Evolutionary conservation across 225 moss, liverwort and hornwort species (phyloP).

Genomic region (Pleurozium schreberi): DNA sequence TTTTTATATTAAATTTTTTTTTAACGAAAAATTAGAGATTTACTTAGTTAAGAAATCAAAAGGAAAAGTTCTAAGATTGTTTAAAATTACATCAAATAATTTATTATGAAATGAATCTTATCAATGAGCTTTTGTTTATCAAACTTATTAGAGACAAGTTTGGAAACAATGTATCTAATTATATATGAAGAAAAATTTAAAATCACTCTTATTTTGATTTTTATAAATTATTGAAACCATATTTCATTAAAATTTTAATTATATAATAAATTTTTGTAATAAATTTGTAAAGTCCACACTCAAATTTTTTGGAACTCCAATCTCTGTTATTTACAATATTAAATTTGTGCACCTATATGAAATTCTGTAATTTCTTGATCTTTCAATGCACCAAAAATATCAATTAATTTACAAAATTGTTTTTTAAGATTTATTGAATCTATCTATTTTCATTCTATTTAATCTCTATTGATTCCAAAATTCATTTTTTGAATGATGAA

Average conservation of each 20-base stretch:
- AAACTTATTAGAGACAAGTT: background rate
- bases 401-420: background rate
- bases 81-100: too few relatives aligned
- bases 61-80: background rate
- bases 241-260: background rate
- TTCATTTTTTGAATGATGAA: background rate
- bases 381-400: too few relatives aligned
- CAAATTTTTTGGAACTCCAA: background rate
- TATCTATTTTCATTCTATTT: background rate
- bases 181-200: background rate
- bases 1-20: too few relatives aligned
- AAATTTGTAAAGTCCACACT: background rate
- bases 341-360: too few relatives aligned
- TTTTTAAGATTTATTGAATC: background rate
- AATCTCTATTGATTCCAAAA: background rate
- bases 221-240: background rate
- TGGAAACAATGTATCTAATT: background rate
- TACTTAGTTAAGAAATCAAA: accelerated
- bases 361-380: too few relatives aligned
- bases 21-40: background rate
- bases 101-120: background rate
- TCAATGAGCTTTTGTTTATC: background rate
- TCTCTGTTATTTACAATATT: background rate
- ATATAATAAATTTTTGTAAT: too few relatives aligned
- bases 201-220: background rate